These are phyloP conservation scores for Lentinus brumalis DNA, from an alignment of 768 basidiomycete genomes.

Conservation along the genomic window DNA sequence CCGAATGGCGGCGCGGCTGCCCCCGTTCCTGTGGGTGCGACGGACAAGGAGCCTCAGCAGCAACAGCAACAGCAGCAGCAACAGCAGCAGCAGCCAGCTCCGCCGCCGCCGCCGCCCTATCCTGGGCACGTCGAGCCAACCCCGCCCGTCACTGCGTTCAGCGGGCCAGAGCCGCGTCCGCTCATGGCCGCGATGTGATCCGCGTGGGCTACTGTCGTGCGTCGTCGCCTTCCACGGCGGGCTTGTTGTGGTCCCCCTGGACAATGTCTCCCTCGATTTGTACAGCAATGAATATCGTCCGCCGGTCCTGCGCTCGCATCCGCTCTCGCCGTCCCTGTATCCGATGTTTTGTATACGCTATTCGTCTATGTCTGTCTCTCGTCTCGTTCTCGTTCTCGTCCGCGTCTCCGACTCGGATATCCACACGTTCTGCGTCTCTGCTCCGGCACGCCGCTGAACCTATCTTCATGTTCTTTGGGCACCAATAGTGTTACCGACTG, in stretches of 20 bases:
- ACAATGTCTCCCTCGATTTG: not conserved
- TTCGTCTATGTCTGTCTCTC: constrained; percentile 9
- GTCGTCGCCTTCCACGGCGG: not conserved
- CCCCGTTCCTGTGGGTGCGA: not conserved
- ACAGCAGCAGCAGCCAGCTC: not conserved
- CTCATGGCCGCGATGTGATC: constrained; percentile 23
- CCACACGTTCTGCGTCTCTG: not conserved
- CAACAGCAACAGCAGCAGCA: constrained; percentile 7
- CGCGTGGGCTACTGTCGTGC: not conserved
- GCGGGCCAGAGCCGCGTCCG: constrained; percentile 18
- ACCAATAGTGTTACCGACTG: constrained; percentile 23
- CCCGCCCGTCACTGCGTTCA: constrained; percentile 16
- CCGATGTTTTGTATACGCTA: not conserved
- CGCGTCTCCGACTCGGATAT: not conserved
- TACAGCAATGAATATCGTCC: constrained; percentile 7
- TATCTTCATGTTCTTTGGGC: constrained; percentile 26
- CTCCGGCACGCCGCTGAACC: constrained; percentile 17
- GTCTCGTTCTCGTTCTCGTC: not conserved
- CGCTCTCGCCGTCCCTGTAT: constrained; percentile 3
- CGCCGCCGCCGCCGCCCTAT: constrained; percentile 7
- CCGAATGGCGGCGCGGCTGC: constrained; percentile 5
- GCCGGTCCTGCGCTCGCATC: not conserved
- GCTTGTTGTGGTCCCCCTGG: not conserved
- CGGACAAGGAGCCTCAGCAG: constrained; percentile 13
- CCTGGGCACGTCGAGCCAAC: constrained; percentile 11